Base-by-base conservation (phyloP, 441 rosid genomes). In the Corymbia citriodora region DNA sequence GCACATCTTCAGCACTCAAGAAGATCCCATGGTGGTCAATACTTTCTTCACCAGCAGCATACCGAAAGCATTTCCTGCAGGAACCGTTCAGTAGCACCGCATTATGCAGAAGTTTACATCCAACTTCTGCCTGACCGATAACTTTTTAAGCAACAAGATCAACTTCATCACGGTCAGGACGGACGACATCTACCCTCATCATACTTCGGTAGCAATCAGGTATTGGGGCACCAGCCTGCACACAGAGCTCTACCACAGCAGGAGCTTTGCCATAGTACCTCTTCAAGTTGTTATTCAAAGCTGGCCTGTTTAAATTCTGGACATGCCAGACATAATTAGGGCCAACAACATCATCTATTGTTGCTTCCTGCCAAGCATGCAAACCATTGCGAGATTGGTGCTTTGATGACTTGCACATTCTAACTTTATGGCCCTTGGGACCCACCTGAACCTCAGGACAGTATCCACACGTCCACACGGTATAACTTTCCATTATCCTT, bases 281-380 rank as follows among this genome's bases (percentile, higher is more conserved):
- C 95, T 94, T 94, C 93, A 95, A 92, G 87, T 93, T 93, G 92
- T 96, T 97, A 70, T 91, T 93, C 90, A 96, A 93, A 87, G 94
- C 93, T 88, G 94, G 94, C 72, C 94, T 89, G 50, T 93, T 89
- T 49, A 91, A 92, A 91, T 97, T 95, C 36, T 90, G 91, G 40
- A 96, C 97, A 93, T 96, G 98, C 99, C 98, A 97, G 23, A 95
- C 99, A 90, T 93, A 97, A 93, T 96, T 97, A 45, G 95, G 97
- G 91, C 96, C 94, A 12, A 97, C 93, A 61, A 97, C 92, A 92
- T 97, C 99, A 86, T 96, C 95, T 12, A 95, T 70, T 2, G 94
- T 96, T 3, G 99, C 99, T 92, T 97, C 99, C 92, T 97, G 99
- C 99, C 99, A 97, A 0, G 97, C 97, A 87, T 96, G 98, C 93